These are phyloP conservation scores for Aquilaria malaccensis DNA, from an alignment of 345 rosid genomes.

Conservation along the genomic window DNA sequence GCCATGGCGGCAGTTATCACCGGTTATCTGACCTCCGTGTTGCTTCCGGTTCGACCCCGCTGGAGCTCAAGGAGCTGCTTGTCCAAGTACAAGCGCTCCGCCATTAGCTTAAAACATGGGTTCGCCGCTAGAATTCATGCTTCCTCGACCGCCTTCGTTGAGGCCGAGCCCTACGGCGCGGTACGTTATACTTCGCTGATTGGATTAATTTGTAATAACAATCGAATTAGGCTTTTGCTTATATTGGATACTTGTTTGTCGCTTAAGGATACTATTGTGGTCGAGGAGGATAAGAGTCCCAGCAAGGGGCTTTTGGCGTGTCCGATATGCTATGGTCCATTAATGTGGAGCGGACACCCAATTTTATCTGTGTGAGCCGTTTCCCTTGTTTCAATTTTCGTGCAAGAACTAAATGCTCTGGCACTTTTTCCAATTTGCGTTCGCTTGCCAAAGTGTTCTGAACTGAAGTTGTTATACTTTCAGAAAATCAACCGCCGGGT, in stretches of 20 bases:
- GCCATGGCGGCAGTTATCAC: constrained; percentile 17
- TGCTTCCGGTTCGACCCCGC: neutral
- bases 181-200: neutral
- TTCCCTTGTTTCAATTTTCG: constrained; percentile 1
- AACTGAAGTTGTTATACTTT: constrained; percentile 8
- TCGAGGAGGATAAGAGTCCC: constrained; percentile 20
- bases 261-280: constrained; percentile 28
- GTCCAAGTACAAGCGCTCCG: constrained; percentile 4
- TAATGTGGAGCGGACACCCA: constrained; percentile 26
- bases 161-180: constrained; percentile 37
- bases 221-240: neutral
- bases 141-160: constrained; percentile 37
- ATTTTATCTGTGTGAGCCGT: constrained; percentile 40
- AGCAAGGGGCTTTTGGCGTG: constrained; percentile 50
- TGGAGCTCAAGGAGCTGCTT: constrained; percentile 11
- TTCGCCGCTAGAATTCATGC: constrained; percentile 31
- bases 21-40: constrained; percentile 16
- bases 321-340: constrained; percentile 64
- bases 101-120: constrained; percentile 7
- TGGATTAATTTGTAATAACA: neutral
- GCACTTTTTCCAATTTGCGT: neutral
- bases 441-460: neutral
- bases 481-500: constrained; percentile 39
- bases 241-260: neutral
- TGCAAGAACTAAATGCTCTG: neutral